Percentiles rank a stretch among this genome's conserved stretches.
phyloP scores from a whole-genome alignment of 1,139 yeast species.

The Candida pseudoviswanathii region DNA sequence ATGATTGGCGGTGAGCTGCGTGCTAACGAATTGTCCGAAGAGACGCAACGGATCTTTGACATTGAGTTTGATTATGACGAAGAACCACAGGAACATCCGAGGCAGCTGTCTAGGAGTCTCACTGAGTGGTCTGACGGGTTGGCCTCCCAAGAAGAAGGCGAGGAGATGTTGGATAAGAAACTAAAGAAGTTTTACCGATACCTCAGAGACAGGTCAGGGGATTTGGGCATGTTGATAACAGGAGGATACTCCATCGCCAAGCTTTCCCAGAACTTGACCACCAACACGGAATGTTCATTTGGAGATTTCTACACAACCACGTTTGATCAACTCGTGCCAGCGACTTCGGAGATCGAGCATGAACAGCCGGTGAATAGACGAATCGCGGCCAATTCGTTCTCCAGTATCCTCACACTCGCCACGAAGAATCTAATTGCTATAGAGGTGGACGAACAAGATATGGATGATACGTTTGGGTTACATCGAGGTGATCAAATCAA shows the following conservation, averaged over 20 bases:
- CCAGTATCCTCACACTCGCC: constrained; percentile 40
- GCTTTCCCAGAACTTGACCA: background rate
- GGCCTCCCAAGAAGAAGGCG: background rate
- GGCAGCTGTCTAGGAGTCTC: background rate
- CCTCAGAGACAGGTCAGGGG: constrained; percentile 5
- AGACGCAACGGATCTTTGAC: constrained; percentile 7
- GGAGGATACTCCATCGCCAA: constrained; percentile 5
- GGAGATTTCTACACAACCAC: constrained; percentile 10
- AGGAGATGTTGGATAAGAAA: constrained; percentile 1
- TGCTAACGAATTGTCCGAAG: constrained; percentile 1
- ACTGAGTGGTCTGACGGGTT: background rate
- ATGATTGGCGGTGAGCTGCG: background rate
- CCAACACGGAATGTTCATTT: constrained; percentile 9
- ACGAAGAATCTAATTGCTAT: constrained; percentile 18
- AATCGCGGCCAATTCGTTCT: constrained; percentile 42
- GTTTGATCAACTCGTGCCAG: constrained; percentile 23
- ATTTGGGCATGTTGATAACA: constrained; percentile 5
- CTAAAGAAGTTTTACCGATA: constrained; percentile 9
- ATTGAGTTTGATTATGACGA: constrained; percentile 8
- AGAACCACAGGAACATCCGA: background rate
- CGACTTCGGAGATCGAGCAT: constrained; percentile 8
- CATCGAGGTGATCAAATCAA: constrained; percentile 5
- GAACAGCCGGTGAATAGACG: constrained; percentile 22
- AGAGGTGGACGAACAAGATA: background rate
- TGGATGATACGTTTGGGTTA: background rate